Percentiles rank a stretch among this genome's conserved stretches.
phyloP scores from a whole-genome alignment of 2,329 filamentous ascomycete species.

The Diplodia mutila region DNA sequence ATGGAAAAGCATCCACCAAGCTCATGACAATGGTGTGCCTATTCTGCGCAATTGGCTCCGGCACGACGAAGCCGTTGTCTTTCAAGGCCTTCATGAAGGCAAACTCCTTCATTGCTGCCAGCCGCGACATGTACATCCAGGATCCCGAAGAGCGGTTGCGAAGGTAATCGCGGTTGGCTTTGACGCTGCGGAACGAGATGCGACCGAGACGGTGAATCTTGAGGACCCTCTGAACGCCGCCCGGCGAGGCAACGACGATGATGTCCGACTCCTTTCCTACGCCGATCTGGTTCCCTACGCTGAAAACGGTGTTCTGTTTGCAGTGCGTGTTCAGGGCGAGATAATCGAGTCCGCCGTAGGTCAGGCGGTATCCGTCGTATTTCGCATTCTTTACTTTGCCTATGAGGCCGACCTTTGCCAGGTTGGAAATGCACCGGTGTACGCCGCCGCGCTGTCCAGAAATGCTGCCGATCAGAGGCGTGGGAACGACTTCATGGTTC shows the following conservation, averaged over 20 bases:
- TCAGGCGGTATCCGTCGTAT: conserved; percentile 96
- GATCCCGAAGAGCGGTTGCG: conserved; percentile 77
- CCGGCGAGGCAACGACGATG: conserved; percentile 83
- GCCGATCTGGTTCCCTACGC: conserved; percentile 90
- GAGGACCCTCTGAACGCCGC: conserved; percentile 76
- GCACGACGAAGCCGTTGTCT: conserved; percentile 86
- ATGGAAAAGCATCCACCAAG: conserved; percentile 86
- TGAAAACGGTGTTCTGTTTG: conserved; percentile 79
- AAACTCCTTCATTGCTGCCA: conserved; percentile 92
- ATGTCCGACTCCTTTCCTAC: conserved; percentile 99
- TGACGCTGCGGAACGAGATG: conserved; percentile 96
- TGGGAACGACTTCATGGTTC: conserved; percentile 97
- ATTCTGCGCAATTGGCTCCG: conserved; percentile 84
- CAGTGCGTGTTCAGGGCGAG: conserved; percentile 91
- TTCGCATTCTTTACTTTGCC: conserved; percentile 92
- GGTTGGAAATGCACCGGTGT: conserved; percentile 82
- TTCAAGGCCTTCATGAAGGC: conserved; percentile 89
- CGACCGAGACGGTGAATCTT: conserved; percentile 96
- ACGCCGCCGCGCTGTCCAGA: conserved; percentile 76
- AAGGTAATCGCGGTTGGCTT: conserved; percentile 93
- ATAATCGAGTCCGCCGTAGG: conserved; percentile 96
- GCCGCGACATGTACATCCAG: conserved; percentile 97
- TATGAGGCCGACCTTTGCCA: conserved; percentile 91
- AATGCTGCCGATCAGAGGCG: conserved; percentile 81
- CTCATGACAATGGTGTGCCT: conserved; percentile 97